Base-by-base conservation (phyloP, 306 rosid species). In the Trifolium fragiferum region DNA sequence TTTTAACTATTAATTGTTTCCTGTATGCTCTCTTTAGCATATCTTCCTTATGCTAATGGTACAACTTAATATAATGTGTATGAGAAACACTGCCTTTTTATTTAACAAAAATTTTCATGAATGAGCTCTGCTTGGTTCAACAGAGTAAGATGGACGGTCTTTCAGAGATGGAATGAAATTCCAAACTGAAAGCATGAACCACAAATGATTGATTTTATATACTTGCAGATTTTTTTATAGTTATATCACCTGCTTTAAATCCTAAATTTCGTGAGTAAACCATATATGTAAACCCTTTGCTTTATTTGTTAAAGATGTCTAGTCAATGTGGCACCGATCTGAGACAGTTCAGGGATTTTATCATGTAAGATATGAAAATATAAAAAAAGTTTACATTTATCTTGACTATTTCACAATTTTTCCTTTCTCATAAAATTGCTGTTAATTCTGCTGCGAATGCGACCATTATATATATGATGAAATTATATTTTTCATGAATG, bases 1-100 rank as follows among this genome's bases (percentile, higher is more conserved):
- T 47, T 43, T 50, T 66, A 32, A 53, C 21, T 47, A 67, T 55
- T 55, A 19, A 44, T 49, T 67, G 35, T 66, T 84, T 49, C 75
- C 50, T 7, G 13, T 37, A 15, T 38, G 65, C 25, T 37, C 51
- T 16, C 33, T 50, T 38, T 13, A 54, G 43, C 63, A 50, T 50
- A 46, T 66, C 69, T 59, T 69, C 30, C 60, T 50, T 35, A 6
- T 69, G 33, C 9, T 7, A 35, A 47, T 23, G 76, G 32, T 5
- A 74, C 88, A 25, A 85, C 73, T 76, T 92, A 88, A 74, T 78
- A 86, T 53, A 84, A 82, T 77, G 89, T 85, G 76, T 78, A 81
- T 70, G 61, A 70, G 63, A 62, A 70, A 27, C 77, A 63, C 27
- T 19, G 12, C 11, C 62, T 61, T 47, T 33, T 30, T n/a, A 74